Conservation (phyloP, 345 rosid species). For the Rubroshorea leprosula region DNA sequence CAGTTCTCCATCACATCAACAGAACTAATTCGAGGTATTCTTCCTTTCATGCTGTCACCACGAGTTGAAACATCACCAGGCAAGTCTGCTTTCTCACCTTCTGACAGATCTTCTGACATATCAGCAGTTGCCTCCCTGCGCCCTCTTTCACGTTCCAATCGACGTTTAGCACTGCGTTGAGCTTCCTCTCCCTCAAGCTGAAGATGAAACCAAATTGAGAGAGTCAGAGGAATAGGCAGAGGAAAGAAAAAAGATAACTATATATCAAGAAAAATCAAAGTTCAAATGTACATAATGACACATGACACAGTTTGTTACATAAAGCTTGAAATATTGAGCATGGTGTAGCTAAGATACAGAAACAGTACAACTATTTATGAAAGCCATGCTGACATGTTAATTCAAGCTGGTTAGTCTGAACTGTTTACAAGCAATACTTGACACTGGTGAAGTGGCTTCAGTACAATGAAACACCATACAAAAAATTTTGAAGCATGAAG, state of each 20-base stretch:
- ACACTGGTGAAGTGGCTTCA: too few relatives aligned
- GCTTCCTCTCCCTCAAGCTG: conserved; percentile 75
- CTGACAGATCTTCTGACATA: conserved; percentile 72
- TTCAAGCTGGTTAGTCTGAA: background rate
- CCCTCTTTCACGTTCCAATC: conserved; percentile 60
- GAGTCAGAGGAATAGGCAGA: background rate
- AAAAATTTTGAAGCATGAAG: too few relatives aligned
- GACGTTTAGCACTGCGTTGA: conserved; percentile 48
- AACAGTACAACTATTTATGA: background rate
- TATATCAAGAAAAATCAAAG: too few relatives aligned
- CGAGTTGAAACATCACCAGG: conserved; percentile 41
- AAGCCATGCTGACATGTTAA: background rate
- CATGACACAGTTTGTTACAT: background rate
- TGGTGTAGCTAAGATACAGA: conserved; percentile 2
- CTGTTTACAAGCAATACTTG: background rate
- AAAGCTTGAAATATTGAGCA: background rate
- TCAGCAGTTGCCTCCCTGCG: conserved; percentile 72
- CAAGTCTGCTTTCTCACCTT: conserved; percentile 68
- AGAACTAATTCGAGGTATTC: conserved; percentile 58
- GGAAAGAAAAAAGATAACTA: too few relatives aligned
- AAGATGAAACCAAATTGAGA: background rate
- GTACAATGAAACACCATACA: too few relatives aligned
- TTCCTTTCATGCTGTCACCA: conserved; percentile 42
- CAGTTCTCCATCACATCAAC: conserved; percentile 63
- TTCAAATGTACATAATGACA: background rate